Evolutionary conservation across 306 rosid genomes (phyloP).

Genomic region (Prosopis cineraria): DNA sequence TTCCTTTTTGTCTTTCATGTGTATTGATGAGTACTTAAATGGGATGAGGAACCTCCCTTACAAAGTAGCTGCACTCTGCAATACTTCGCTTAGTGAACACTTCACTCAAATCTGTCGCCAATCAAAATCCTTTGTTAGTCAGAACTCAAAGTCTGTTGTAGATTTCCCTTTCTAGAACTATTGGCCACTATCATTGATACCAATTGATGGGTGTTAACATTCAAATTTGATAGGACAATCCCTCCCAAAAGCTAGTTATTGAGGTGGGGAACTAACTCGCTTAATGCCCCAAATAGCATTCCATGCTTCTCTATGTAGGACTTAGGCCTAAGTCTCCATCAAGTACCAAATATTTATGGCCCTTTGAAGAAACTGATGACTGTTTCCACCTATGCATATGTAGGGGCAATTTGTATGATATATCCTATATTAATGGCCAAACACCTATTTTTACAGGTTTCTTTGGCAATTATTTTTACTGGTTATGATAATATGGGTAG

Average conservation of each 20-base stretch:
- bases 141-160: background rate
- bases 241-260: background rate
- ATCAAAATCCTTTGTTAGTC: background rate
- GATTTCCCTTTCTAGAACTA: background rate
- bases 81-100: background rate
- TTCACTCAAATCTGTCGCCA: background rate
- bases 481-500: conserved; percentile 29
- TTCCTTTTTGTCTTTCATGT: conserved; percentile 1
- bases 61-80: background rate
- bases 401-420: conserved; percentile 8
- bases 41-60: background rate
- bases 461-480: background rate
- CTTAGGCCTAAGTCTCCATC: conserved; percentile 1
- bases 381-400: conserved; percentile 3
- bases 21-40: background rate
- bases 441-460: conserved; percentile 1
- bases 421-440: conserved; percentile 14
- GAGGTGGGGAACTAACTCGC: background rate
- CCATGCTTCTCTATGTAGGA: background rate
- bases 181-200: background rate
- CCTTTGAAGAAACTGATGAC: conserved; percentile 19
- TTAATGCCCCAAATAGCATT: background rate
- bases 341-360: conserved; percentile 8
- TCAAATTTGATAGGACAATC: background rate
- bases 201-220: background rate